phyloP scores from a whole-genome alignment of 2,329 filamentous ascomycete species.

The Orbilia javanica region DNA sequence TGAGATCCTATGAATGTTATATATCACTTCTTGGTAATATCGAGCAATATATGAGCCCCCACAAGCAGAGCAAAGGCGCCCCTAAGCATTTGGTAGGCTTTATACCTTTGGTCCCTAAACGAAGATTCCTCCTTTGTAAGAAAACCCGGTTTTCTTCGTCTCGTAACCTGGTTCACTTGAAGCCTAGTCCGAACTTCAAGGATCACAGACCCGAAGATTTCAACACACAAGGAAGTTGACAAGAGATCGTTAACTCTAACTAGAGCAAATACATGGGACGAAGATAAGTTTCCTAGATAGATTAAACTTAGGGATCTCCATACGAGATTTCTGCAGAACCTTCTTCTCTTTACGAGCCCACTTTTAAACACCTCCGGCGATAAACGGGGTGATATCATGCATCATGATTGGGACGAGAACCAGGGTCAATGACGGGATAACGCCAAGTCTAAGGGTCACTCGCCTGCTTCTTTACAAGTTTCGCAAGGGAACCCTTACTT shows the following conservation, averaged over 20 bases:
- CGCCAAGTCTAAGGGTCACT: conserved; percentile 9
- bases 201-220: background rate
- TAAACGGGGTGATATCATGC: no score
- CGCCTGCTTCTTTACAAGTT: conserved; percentile 3
- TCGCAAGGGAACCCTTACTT: conserved; percentile 22
- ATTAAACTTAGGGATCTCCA: background rate
- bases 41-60: no score
- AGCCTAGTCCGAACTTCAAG: background rate
- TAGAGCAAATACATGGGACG: background rate
- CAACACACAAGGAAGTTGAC: background rate
- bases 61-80: no score
- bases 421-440: background rate
- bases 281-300: background rate
- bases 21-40: background rate
- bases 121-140: background rate
- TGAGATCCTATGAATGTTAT: background rate
- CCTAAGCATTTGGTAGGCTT: background rate
- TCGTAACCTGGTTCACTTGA: conserved; percentile 11
- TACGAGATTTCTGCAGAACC: background rate
- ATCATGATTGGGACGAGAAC: background rate
- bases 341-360: background rate
- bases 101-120: conserved; percentile 8
- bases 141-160: conserved; percentile 1
- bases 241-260: background rate
- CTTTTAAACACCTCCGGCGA: background rate